Base-by-base conservation (phyloP, 768 basidiomycete species). In the Pisolithus sp. region DNA sequence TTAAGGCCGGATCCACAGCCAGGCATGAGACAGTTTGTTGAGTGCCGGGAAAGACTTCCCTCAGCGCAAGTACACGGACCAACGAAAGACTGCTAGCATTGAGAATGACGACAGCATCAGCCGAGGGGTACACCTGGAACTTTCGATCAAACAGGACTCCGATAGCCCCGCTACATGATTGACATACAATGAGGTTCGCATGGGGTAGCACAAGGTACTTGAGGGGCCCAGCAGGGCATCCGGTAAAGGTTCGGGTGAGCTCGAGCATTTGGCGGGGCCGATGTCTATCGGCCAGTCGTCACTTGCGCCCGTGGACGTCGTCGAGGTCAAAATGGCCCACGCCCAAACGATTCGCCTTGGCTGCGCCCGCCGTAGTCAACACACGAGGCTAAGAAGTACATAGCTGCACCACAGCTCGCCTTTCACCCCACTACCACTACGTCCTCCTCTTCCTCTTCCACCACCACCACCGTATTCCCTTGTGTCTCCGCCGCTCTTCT, bases 1-100 rank as follows among this genome's bases (percentile, higher is more conserved):
- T 90, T 82, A 89, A 85, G 47, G 82, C 81, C 15, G 81, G 75
- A 64, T 93, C 91, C 18, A 90, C 80, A 3, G 83, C 74, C 26
- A 91, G 69, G 59, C 78, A 82, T 24, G 78, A 76, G 17, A 91
- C 77, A 34, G 62, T 59, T 51, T 76, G 71, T 8, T 67, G 67
- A 12, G 73, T 60, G n/a, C 78, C 76, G 5, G 89, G 88, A 62
- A 89, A 92, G 6, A 83, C 86, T 63, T 92, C 88, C 73, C 80
- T 85, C 60, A 92, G 88, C 30, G 84, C 80, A 21, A 93, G 79
- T 43, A 86, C 79, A 53, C 85, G 83, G 52, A 83, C 66, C 43
- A 92, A 74, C 17, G 73, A 66, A 31, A 91, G 79, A 15, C 73
- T 76, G 51, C 71, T 76, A n/a, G 89, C 85, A 73, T 90, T 73